phyloP scores from a whole-genome alignment of 2,329 filamentous ascomycete genomes.

The Pestalotiopsis sp. region DNA sequence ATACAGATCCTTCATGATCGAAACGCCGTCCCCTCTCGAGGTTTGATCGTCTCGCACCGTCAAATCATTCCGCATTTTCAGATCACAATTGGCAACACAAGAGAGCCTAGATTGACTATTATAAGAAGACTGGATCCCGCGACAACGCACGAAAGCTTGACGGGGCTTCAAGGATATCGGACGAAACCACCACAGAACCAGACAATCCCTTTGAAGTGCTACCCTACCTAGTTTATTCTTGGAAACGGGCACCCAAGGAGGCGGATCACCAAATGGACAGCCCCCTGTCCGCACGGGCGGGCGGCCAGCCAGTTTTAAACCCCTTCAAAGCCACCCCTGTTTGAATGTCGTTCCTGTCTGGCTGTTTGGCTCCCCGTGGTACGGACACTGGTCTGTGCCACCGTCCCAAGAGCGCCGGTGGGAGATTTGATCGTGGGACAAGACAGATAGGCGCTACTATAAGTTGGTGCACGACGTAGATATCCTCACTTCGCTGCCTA shows the following conservation, averaged over 20 bases:
- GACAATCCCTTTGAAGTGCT: neutral
- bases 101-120: neutral
- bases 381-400: slow-evolving; percentile 1
- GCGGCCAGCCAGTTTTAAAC: neutral
- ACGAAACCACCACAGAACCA: neutral
- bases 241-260: slow-evolving; percentile 14
- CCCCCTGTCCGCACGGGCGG: neutral
- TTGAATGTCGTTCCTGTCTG: neutral
- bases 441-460: neutral
- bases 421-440: neutral
- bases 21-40: neutral
- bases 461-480: neutral
- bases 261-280: slow-evolving; percentile 12
- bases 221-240: slow-evolving; percentile 11
- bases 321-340: neutral
- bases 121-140: neutral
- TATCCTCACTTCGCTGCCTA: slow-evolving; percentile 3
- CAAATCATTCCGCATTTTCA: neutral
- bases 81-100: neutral
- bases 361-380: neutral
- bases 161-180: neutral
- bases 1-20: neutral
- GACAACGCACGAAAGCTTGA: slow-evolving; percentile 1
- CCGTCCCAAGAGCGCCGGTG: neutral
- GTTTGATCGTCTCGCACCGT: neutral